phyloP scores from a whole-genome alignment of 805 yeast genomes.

The Groenewaldozyma salmanticensis region DNA sequence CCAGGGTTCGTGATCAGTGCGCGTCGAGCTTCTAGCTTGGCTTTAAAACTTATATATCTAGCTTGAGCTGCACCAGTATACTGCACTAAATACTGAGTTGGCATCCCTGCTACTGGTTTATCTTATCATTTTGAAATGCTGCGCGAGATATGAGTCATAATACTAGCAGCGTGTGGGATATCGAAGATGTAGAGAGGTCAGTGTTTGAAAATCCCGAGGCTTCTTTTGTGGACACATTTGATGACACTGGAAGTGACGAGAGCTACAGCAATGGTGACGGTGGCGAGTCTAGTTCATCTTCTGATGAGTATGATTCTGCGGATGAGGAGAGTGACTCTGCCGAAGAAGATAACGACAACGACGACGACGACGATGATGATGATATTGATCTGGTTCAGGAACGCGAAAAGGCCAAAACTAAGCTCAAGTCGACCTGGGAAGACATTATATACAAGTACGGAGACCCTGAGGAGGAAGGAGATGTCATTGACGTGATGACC shows the following conservation, averaged over 20 bases:
- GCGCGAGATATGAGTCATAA: too few relatives aligned
- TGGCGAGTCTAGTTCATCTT: neutral
- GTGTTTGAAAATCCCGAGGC: neutral
- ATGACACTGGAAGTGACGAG: neutral
- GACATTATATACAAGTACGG: constrained; percentile 27
- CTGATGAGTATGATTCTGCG: neutral
- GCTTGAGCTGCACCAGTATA: too few relatives aligned
- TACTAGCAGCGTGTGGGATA: too few relatives aligned
- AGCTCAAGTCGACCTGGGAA: constrained; percentile 25
- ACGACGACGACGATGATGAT: constrained; percentile 4
- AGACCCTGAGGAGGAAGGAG: constrained; percentile 28
- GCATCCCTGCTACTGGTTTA: too few relatives aligned
- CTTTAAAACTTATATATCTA: too few relatives aligned
- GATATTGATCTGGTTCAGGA: neutral
- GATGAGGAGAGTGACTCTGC: neutral
- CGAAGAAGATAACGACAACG: constrained; percentile 1
- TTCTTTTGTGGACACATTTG: neutral
- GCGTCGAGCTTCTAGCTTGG: too few relatives aligned
- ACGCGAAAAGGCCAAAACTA: constrained; percentile 16
- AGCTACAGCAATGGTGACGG: neutral
- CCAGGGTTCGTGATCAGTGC: too few relatives aligned
- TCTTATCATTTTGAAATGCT: too few relatives aligned
- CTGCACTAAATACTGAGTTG: too few relatives aligned
- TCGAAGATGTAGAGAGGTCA: too few relatives aligned
- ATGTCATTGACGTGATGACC: constrained; percentile 43